Evolutionary conservation across 2,329 filamentous ascomycete species (phyloP), one percentile per base, ranked within the genome.

Genomic region (Chrysoporthe deuterocubensis): DNA sequence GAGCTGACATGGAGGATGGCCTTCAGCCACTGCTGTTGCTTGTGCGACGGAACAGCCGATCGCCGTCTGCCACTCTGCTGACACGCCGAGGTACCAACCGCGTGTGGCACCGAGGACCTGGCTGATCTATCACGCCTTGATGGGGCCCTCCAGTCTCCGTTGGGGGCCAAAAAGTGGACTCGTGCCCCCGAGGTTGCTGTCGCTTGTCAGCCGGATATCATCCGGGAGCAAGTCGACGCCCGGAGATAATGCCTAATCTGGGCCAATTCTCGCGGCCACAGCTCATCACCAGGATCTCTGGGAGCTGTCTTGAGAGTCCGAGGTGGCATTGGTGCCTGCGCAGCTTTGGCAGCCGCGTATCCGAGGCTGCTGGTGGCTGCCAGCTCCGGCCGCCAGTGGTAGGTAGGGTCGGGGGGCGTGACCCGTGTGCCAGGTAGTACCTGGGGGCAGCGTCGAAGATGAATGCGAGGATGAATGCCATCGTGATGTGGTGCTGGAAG

Each of bases 161-260:
- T 61, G 59, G 59, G 59, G 59, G 42, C 59, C 5, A 46, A 32
- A 61, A 46, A 48, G 59, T 61, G 59, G 59, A 11, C 43, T 48
- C 42, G 26, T 48, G 26, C 37, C 59, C 26, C 32, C 54, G 4
- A 57, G 16, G 54, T 8, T 40, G 54, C 54, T 40, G 54, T 57
- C 32, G 54, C 32, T 40, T 57, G 34, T 57, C 34, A 57, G 32
- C 54, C 34, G 54, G 54, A 40, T 57, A n/a, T 26, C 34, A 40
- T 57, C 54, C 34, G 54, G 34, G 34, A 57, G 18, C 18, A 34
- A 37, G 32, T 57, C 34, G 54, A 40, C 18, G 18, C 34, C 26
- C 54, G 54, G 34, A 57, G 54, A 57, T 57, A n/a, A 16, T n/a
- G 54, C 32, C 54, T 57, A 40, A n/a, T 57, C 6, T 14, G 21